These are phyloP conservation scores for Endocladia muricata DNA, from an alignment of 31 red algal genomes.

Conservation along the genomic window DNA sequence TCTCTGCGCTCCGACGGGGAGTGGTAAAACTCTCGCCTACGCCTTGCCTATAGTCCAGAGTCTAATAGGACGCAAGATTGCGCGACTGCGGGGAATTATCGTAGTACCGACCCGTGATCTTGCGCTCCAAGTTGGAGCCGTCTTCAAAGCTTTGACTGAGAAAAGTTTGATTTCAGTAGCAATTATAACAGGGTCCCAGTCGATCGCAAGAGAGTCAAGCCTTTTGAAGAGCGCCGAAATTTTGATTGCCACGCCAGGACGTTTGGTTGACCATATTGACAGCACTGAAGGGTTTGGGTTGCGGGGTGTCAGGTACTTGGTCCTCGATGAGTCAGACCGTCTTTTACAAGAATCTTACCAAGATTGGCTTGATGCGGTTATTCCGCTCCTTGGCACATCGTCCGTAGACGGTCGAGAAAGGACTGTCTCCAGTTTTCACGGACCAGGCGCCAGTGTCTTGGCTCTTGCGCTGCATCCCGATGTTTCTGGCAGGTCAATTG, in stretches of 20 bases:
- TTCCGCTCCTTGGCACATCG: conserved; percentile 38
- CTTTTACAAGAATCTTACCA: conserved; percentile 77
- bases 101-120: conserved; percentile 96
- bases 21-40: conserved; percentile 94
- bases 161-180: conserved; percentile 21
- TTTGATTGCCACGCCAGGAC: conserved; percentile 88
- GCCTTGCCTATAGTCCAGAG: conserved; percentile 84
- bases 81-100: conserved; percentile 72
- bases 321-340: conserved; percentile 96
- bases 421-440: too few species aligned
- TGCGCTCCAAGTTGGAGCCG: conserved; percentile 61
- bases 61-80: conserved; percentile 37
- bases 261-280: conserved; percentile 75
- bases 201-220: conserved; percentile 37
- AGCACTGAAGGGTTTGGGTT: conserved; percentile 40
- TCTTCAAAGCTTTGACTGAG: conserved; percentile 51
- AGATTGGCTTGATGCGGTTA: conserved; percentile 55
- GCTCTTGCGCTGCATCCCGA: not conserved
- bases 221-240: conserved; percentile 52
- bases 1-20: conserved; percentile 92
- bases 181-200: conserved; percentile 21
- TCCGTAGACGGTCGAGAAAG: too few species aligned
- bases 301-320: conserved; percentile 58
- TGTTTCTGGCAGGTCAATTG: not conserved
- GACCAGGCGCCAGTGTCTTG: not conserved